A percentile compares a stretch with the other conserved stretches of the same genome.
These are phyloP conservation scores for Dothistroma pini DNA, from an alignment of 2,329 filamentous ascomycete species.

Conservation along the genomic window DNA sequence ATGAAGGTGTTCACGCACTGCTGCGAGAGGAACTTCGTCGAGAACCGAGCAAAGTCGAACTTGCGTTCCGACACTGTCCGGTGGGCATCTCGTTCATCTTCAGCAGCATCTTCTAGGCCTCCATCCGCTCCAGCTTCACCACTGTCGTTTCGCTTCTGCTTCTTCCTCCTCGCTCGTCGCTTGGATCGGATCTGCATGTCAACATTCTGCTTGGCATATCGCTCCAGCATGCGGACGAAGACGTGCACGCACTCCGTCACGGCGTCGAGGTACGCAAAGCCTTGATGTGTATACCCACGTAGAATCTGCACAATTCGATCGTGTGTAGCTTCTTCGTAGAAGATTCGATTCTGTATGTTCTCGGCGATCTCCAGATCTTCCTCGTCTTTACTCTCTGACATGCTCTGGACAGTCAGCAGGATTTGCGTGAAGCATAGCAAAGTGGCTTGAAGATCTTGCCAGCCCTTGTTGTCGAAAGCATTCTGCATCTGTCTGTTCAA, in stretches of 20 bases:
- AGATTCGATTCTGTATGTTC: constrained; percentile 94
- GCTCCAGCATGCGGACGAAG: constrained; percentile 85
- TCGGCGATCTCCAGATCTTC: constrained; percentile 98
- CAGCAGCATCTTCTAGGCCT: constrained; percentile 57
- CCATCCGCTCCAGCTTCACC: constrained; percentile 32
- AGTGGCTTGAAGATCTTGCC: constrained; percentile 79
- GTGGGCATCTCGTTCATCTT: constrained; percentile 70
- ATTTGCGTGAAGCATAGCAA: constrained; percentile 97
- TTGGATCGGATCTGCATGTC: constrained; percentile 90
- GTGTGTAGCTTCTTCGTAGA: constrained; percentile 94
- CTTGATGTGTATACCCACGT: constrained; percentile 86
- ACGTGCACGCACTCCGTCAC: constrained; percentile 88
- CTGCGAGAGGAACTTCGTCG: constrained; percentile 76
- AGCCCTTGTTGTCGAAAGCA: constrained; percentile 76
- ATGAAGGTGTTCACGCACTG: constrained; percentile 86
- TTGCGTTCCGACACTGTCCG: constrained; percentile 75
- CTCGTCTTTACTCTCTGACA: constrained; percentile 77
- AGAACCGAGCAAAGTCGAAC: constrained; percentile 87
- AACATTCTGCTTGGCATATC: constrained; percentile 90
- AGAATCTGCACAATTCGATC: constrained; percentile 79
- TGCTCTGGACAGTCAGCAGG: constrained; percentile 79
- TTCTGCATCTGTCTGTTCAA: constrained; percentile 79
- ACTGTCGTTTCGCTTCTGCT: constrained; percentile 53
- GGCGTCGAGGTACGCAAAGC: constrained; percentile 88
- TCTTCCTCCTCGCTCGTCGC: constrained; percentile 65